A percentile compares a stretch with the other conserved stretches of the same genome.
These are phyloP conservation scores for Arabis alpina DNA, from an alignment of 345 rosid genomes.

Conservation along the genomic window DNA sequence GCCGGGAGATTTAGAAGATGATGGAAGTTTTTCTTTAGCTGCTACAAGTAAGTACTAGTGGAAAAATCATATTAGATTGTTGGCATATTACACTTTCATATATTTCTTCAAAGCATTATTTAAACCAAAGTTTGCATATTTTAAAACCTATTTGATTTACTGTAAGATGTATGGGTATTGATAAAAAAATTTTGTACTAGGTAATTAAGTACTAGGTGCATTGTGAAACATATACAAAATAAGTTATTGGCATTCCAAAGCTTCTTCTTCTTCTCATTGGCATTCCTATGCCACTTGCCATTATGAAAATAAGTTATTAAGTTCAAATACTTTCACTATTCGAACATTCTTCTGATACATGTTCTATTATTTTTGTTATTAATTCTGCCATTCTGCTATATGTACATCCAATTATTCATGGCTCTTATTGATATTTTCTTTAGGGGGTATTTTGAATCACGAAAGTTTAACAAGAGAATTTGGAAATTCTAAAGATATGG, in stretches of 20 bases:
- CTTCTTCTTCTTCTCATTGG: too few species aligned
- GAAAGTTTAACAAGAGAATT: constrained; percentile 35
- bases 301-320: too few species aligned
- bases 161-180: too few species aligned
- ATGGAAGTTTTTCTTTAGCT: constrained; percentile 32
- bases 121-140: too few species aligned
- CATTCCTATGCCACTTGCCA: too few species aligned
- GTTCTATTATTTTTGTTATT: not conserved
- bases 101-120: not conserved
- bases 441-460: constrained; percentile 33
- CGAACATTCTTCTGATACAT: not conserved
- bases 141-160: too few species aligned
- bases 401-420: not conserved
- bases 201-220: too few species aligned
- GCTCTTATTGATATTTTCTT: not conserved
- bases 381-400: too few species aligned
- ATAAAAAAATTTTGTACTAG: too few species aligned
- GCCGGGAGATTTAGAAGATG: constrained; percentile 36
- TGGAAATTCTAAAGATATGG: constrained; percentile 58
- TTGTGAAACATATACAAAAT: too few species aligned
- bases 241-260: too few species aligned
- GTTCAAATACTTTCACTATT: not conserved
- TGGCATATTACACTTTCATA: too few species aligned
- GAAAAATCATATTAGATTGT: not conserved
- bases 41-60: constrained; percentile 30